phyloP scores from a whole-genome alignment of 2,329 filamentous ascomycete genomes.

The Aphanocladium album region DNA sequence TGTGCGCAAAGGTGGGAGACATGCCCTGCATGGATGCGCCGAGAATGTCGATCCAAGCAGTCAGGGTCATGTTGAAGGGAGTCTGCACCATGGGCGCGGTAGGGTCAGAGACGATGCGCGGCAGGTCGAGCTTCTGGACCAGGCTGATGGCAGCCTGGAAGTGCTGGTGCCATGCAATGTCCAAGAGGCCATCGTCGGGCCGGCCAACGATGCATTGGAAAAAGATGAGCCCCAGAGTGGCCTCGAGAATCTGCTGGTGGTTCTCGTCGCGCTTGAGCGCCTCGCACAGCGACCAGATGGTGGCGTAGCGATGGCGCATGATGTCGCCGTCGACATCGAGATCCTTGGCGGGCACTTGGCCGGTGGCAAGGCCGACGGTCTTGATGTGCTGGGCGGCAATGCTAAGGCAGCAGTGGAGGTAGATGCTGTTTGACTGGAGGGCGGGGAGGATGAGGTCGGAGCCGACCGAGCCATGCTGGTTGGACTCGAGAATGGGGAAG shows the following conservation, averaged over 20 bases:
- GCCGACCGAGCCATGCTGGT: constrained; percentile 76
- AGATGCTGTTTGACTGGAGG: constrained; percentile 85
- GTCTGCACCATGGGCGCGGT: constrained; percentile 51
- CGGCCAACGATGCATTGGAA: constrained; percentile 90
- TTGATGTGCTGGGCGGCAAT: constrained; percentile 91
- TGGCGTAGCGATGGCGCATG: constrained; percentile 83
- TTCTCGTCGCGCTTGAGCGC: constrained; percentile 74
- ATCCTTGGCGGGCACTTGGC: constrained; percentile 60
- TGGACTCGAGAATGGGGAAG: constrained; percentile 87
- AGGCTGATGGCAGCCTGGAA: constrained; percentile 86
- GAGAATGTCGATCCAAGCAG: constrained; percentile 94
- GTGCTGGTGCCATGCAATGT: constrained; percentile 96
- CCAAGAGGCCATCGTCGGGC: constrained; percentile 75
- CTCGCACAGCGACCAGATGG: constrained; percentile 79
- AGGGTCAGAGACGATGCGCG: constrained; percentile 58
- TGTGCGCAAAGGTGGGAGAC: constrained; percentile 83
- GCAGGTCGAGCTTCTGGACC: constrained; percentile 78
- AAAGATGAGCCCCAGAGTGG: constrained; percentile 90
- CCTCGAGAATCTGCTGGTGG: constrained; percentile 85
- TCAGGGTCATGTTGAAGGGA: constrained; percentile 92
- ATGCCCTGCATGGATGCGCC: constrained; percentile 87
- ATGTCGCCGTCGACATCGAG: constrained; percentile 62
- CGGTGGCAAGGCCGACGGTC: constrained; percentile 54
- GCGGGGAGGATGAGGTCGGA: constrained; percentile 82
- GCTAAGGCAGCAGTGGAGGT: constrained; percentile 92